Evolutionary conservation across 768 basidiomycete genomes (phyloP).

Genomic region (Psilocybe cubensis): DNA sequence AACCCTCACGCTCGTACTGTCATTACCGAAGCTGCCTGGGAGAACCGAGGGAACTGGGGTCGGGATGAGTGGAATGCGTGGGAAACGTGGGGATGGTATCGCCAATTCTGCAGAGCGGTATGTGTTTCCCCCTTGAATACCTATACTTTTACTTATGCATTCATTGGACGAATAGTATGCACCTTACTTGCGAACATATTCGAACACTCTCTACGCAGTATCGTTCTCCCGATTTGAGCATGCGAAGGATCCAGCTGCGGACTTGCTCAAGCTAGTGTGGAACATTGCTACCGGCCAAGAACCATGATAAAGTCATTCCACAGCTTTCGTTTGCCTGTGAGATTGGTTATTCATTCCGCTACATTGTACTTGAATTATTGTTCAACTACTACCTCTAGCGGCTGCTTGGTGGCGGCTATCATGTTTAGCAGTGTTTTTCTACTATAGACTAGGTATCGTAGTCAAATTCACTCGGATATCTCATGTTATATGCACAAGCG

Average conservation of each 20-base stretch:
- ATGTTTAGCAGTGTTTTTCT: no score
- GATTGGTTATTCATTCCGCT: no score
- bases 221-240: conserved; percentile 69
- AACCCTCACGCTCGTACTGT: conserved; percentile 57
- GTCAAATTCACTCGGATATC: no score
- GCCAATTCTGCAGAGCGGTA: conserved; percentile 85
- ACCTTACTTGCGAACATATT: conserved; percentile 76
- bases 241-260: conserved; percentile 56
- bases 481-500: no score
- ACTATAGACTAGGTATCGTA: no score
- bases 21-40: conserved; percentile 71
- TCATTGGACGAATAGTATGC: conserved; percentile 57
- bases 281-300: conserved; percentile 70
- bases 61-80: conserved; percentile 80
- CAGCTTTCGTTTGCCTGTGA: no score
- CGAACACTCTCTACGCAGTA: conserved; percentile 69
- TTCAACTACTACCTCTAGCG: no score
- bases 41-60: conserved; percentile 68
- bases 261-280: conserved; percentile 70
- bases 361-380: no score
- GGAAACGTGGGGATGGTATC: conserved; percentile 92
- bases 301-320: no score
- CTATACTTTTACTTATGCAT: background rate
- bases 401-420: no score
- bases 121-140: background rate